phyloP scores from a whole-genome alignment of 2,329 filamentous ascomycete species.

The Penicillium sp. region DNA sequence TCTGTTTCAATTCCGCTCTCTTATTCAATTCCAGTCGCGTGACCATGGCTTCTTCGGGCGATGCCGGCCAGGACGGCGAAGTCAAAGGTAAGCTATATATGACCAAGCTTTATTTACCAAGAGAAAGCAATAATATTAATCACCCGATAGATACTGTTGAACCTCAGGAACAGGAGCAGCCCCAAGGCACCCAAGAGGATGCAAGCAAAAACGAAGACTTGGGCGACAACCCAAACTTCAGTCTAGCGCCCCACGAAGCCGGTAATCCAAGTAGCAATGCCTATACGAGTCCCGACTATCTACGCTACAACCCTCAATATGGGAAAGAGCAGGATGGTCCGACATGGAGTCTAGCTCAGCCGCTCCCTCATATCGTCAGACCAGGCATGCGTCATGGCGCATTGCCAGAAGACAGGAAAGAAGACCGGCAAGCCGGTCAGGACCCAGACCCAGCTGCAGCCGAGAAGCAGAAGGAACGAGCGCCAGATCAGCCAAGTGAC shows the following conservation, averaged over 20 bases:
- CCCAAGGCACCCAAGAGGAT: not conserved
- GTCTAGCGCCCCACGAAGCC: not conserved
- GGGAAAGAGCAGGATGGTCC: conserved; percentile 32
- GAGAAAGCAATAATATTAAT: not conserved
- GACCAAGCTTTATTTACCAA: not conserved
- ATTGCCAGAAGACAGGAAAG: conserved; percentile 12
- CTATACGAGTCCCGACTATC: not conserved
- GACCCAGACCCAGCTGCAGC: not conserved
- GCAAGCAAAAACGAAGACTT: not conserved
- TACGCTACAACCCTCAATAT: not conserved
- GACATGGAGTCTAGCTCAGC: conserved; percentile 48
- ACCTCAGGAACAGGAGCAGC: not conserved
- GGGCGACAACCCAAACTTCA: not conserved
- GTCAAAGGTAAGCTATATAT: not conserved
- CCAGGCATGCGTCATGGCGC: conserved; percentile 40
- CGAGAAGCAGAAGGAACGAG: conserved; percentile 1
- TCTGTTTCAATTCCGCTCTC: not conserved
- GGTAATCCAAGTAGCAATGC: not conserved
- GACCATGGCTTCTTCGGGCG: not conserved
- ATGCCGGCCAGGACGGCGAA: not conserved
- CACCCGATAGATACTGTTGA: not conserved
- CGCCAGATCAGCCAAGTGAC: not conserved
- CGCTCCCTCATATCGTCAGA: conserved; percentile 48
- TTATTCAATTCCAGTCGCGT: not conserved
- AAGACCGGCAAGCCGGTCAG: conserved; percentile 4